Evolutionary conservation across 495 filamentous ascomycete genomes (phyloP), one percentile per base, ranked within the genome.

Genomic region (Penicillium malachiteum): DNA sequence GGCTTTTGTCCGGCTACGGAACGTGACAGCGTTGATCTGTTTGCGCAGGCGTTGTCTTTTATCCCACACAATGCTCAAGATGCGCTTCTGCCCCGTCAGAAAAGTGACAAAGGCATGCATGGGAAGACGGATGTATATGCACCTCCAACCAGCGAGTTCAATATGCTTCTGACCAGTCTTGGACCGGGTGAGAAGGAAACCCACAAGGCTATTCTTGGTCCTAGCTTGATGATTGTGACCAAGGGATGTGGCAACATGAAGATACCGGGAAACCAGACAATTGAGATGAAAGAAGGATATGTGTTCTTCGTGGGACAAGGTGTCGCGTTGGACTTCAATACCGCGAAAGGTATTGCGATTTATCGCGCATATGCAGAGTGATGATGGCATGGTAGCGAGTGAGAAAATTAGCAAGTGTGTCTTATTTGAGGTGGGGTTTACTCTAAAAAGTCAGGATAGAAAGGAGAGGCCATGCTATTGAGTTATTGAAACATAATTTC

Each of bases 71-170:
- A 67, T 17, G 63, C 70, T 0, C 68, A 81, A 5, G 81, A 87
- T 45, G 75, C 83, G 0, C 62, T 81, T 18, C 62, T 92, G 18
- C 63, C 65, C 6, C 63, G 72, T n/a, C 58, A 71, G 38, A 70
- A 70, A 60, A 83, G 71, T 35, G 72, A 75, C 3, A 81, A 79
- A 61, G 79, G 84, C n/a, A 67, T 71, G 59, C 69, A 77, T 34
- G 84, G 83, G 0, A 82, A 78, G 71, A 86, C 85, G 32, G 75
- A 77, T 35, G 75, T 81, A 8, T 90, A 87, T 58, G 78, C 72
- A 54, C 87, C 89, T 8, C 87, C 88, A 0, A 81, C 90, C 66
- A 81, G 80, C 50, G 88, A 93, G 67, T 91, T 92, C 61, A 80
- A 86, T 51, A 78, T 91, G 60, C 66, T 91, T 38, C 80, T 77